phyloP scores from a whole-genome alignment of 306 rosid genomes.

The Cercis canadensis region DNA sequence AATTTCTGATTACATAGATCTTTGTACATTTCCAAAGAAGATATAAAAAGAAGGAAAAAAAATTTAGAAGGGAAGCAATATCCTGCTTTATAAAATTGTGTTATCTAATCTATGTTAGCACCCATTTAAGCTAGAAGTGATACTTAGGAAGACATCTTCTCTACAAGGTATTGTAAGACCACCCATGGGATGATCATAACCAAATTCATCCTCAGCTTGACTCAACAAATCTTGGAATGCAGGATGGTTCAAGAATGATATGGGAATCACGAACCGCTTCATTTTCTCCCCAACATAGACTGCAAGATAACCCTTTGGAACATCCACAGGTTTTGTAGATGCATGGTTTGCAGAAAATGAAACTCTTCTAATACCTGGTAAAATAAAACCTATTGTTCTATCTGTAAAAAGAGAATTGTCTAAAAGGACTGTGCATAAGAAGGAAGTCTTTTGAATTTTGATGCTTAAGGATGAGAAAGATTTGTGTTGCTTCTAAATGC shows the following conservation, averaged over 20 bases:
- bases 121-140: slow-evolving; percentile 38
- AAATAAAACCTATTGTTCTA: slow-evolving; percentile 37
- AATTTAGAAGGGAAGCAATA: neutral
- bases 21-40: no score
- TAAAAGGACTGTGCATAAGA: no score
- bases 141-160: slow-evolving; percentile 38
- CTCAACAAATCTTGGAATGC: slow-evolving; percentile 43
- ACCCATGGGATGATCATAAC: slow-evolving; percentile 52
- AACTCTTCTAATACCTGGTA: slow-evolving; percentile 16
- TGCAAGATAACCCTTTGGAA: slow-evolving; percentile 46
- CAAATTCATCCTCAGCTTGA: slow-evolving; percentile 44
- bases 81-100: slow-evolving; percentile 28
- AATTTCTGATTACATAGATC: no score
- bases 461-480: slow-evolving; percentile 2
- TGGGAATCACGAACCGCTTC: slow-evolving; percentile 41
- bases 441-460: neutral
- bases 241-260: slow-evolving; percentile 45
- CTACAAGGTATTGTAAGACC: slow-evolving; percentile 49
- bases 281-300: slow-evolving; percentile 47
- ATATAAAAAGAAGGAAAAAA: neutral
- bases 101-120: slow-evolving; percentile 26
- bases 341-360: slow-evolving; percentile 4
- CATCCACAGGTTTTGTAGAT: slow-evolving; percentile 18
- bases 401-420: neutral
- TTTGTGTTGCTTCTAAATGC: slow-evolving; percentile 18